Conservation (phyloP, 371 early-diverging fungal genomes). For the Globomyces sp. region DNA sequence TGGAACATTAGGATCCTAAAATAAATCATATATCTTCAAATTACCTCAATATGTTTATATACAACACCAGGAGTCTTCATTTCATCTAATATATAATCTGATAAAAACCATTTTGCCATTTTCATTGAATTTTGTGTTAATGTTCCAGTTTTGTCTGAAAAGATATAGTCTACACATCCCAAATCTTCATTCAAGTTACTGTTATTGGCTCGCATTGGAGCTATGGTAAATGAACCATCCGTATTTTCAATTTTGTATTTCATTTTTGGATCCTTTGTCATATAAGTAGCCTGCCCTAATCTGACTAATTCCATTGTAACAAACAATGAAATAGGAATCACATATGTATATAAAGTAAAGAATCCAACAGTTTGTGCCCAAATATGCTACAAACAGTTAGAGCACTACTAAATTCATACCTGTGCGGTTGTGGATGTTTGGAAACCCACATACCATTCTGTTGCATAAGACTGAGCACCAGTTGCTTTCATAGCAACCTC, state of each 20-base stretch:
- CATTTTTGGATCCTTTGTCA: slow-evolving; percentile 46
- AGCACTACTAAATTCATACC: neutral
- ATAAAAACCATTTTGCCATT: slow-evolving; percentile 42
- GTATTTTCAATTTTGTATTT: slow-evolving; percentile 22
- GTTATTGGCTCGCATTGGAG: slow-evolving; percentile 46
- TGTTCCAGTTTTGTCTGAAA: slow-evolving; percentile 98
- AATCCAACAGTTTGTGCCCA: slow-evolving; percentile 25
- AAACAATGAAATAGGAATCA: slow-evolving; percentile 70
- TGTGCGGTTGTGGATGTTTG: neutral
- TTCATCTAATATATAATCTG: slow-evolving; percentile 35
- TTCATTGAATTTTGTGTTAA: slow-evolving; percentile 90
- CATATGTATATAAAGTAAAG: slow-evolving; percentile 50
- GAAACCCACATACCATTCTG: slow-evolving; percentile 40
- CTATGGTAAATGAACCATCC: slow-evolving; percentile 21
- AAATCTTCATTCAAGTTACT: slow-evolving; percentile 64
- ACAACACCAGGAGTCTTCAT: slow-evolving; percentile 35
- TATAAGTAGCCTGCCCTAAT: slow-evolving; percentile 49
- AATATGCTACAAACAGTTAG: slow-evolving; percentile 21
- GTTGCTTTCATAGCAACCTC: slow-evolving; percentile 18
- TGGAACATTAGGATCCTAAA: neutral
- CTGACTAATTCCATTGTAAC: slow-evolving; percentile 66
- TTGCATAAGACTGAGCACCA: slow-evolving; percentile 23
- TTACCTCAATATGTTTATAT: slow-evolving; percentile 17
- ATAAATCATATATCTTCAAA: neutral
- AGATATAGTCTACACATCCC: slow-evolving; percentile 80